These are phyloP conservation scores for Calonectria ilicicola DNA, from an alignment of 2,329 filamentous ascomycete species.

Conservation along the genomic window DNA sequence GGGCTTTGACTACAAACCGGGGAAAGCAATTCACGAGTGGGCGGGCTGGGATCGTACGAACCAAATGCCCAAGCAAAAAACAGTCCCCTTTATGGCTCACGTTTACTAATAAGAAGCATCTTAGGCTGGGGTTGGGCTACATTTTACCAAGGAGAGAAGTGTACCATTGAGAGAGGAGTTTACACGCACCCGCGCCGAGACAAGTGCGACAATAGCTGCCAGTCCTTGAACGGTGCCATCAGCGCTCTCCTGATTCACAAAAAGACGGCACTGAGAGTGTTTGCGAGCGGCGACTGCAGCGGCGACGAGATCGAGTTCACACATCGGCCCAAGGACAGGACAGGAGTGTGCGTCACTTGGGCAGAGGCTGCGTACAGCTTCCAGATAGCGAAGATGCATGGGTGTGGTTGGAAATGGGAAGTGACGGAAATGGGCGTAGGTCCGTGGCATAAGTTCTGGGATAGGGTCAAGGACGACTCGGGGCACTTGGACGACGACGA, in stretches of 20 bases:
- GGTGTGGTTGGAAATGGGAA: background rate
- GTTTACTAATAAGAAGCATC: background rate
- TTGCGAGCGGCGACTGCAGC: constrained; percentile 1
- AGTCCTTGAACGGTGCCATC: background rate
- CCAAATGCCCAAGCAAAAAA: too few relatives aligned
- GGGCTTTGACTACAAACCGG: background rate
- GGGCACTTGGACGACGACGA: background rate
- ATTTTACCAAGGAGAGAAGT: background rate
- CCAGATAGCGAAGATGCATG: background rate
- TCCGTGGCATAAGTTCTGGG: background rate
- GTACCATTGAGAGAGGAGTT: background rate
- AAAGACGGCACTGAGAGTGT: background rate
- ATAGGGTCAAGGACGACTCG: background rate
- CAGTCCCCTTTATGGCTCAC: background rate
- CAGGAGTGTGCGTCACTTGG: background rate
- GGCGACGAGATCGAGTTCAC: background rate
- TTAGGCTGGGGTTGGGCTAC: background rate
- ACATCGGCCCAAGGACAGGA: background rate
- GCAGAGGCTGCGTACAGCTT: background rate
- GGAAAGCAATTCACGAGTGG: background rate
- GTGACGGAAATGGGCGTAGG: background rate
- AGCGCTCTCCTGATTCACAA: background rate
- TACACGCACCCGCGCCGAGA: background rate
- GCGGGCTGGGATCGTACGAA: background rate
- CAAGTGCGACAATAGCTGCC: background rate